phyloP scores from a whole-genome alignment of 495 filamentous ascomycete species.

The Viridothelium virens region DNA sequence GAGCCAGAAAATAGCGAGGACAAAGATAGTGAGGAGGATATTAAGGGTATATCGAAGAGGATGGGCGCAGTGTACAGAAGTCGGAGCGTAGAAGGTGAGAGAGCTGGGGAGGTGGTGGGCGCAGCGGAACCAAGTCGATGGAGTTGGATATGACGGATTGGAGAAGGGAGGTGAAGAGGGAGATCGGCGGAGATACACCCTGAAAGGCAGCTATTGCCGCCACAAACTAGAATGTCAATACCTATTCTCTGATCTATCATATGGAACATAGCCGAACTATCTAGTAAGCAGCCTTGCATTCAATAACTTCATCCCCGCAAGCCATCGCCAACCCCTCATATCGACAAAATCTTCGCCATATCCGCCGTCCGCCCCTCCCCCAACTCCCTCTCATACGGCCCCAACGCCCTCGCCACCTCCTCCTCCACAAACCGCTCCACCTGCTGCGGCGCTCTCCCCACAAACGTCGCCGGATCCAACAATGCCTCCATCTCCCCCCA shows the following conservation, averaged over 20 bases:
- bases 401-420: slow-evolving; percentile 23
- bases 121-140: too few species aligned
- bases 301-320: background rate
- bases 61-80: background rate
- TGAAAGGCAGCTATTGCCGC: too few species aligned
- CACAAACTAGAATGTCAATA: too few species aligned
- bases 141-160: too few species aligned
- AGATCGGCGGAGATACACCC: too few species aligned
- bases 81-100: background rate
- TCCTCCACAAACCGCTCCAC: slow-evolving; percentile 47
- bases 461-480: slow-evolving; percentile 63
- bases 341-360: slow-evolving; percentile 4
- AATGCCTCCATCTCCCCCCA: slow-evolving; percentile 65
- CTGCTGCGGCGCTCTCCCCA: slow-evolving; percentile 54
- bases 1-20: background rate
- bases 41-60: too few species aligned
- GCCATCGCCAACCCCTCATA: background rate
- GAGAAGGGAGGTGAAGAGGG: too few species aligned
- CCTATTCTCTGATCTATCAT: too few species aligned
- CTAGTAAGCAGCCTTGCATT: background rate
- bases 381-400: slow-evolving; percentile 18
- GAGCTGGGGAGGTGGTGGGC: background rate
- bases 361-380: slow-evolving; percentile 17
- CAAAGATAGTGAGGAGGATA: background rate
- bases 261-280: background rate